Conservation (phyloP, 768 basidiomycete genomes). For the Tricholoma saponaceum region DNA sequence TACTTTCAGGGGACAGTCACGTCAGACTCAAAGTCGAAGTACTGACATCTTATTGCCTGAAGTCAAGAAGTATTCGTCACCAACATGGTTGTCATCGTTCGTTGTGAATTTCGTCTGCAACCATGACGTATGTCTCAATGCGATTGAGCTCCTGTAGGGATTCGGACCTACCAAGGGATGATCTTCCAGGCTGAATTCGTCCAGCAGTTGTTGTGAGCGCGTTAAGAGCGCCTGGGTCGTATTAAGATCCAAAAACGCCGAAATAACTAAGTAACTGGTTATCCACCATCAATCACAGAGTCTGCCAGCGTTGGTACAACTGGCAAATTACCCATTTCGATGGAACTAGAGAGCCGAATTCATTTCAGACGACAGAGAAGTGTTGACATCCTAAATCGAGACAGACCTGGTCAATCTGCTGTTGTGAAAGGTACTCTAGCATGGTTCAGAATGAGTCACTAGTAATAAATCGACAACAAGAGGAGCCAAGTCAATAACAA, state of each 20-base stretch:
- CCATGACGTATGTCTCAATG: not conserved
- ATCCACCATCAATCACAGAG: not conserved
- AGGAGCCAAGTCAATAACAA: no score
- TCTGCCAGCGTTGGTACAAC: not conserved
- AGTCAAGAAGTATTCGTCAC: constrained; percentile 89
- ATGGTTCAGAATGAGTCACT: constrained; percentile 11
- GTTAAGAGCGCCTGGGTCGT: constrained; percentile 59
- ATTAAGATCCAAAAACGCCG: constrained; percentile 59
- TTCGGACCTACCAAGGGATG: constrained; percentile 71
- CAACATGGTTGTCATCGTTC: constrained; percentile 69
- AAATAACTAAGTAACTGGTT: constrained; percentile 73
- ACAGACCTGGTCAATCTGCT: constrained; percentile 56
- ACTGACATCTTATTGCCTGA: constrained; percentile 87
- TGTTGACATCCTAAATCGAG: not conserved
- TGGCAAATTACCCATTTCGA: constrained; percentile 46
- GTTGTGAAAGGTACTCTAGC: constrained; percentile 47
- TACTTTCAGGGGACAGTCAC: not conserved
- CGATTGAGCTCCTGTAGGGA: not conserved
- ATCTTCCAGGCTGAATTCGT: constrained; percentile 69
- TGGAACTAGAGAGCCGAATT: constrained; percentile 40
- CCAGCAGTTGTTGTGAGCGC: constrained; percentile 71
- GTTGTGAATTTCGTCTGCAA: constrained; percentile 88
- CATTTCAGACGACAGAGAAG: constrained; percentile 3
- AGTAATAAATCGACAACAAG: not conserved
- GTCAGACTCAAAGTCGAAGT: not conserved